A percentile compares a stretch with the other conserved stretches of the same genome.
phyloP scores from a whole-genome alignment of 1,284 basidiomycete species.

The Naganishia sp. region DNA sequence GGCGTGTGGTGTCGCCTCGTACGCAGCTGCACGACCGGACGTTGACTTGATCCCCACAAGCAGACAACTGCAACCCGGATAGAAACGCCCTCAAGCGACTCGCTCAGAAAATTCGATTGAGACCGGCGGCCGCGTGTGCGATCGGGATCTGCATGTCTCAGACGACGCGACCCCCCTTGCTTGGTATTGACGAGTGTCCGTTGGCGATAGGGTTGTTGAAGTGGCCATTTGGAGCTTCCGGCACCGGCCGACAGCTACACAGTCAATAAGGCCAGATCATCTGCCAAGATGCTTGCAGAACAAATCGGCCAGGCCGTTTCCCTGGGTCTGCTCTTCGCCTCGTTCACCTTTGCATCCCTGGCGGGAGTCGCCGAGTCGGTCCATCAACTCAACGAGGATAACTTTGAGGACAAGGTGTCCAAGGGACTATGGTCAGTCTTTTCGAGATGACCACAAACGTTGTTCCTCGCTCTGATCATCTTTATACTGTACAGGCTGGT shows the following conservation, averaged over 20 bases:
- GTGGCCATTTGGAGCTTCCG: no score
- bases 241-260: no score
- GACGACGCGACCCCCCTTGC: slow-evolving; percentile 1
- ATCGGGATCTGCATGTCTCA: slow-evolving; percentile 19
- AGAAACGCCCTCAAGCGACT: neutral
- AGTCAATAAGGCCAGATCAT: no score
- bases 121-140: slow-evolving; percentile 1
- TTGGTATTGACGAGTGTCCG: no score
- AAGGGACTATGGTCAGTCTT: slow-evolving; percentile 67
- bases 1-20: neutral
- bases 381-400: slow-evolving; percentile 62
- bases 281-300: neutral
- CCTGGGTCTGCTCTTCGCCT: slow-evolving; percentile 1
- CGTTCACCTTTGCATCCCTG: slow-evolving; percentile 33
- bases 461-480: neutral
- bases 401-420: slow-evolving; percentile 63
- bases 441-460: neutral
- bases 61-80: neutral
- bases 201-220: neutral
- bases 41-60: no score
- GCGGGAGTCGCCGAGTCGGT: slow-evolving; percentile 43
- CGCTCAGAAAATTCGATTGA: slow-evolving; percentile 23
- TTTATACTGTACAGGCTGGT: slow-evolving; percentile 48
- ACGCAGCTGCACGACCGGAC: no score
- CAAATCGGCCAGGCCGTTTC: neutral